Evolutionary conservation across 495 filamentous ascomycete species (phyloP).

Genomic region (Melanomma pulvis-pyrius): DNA sequence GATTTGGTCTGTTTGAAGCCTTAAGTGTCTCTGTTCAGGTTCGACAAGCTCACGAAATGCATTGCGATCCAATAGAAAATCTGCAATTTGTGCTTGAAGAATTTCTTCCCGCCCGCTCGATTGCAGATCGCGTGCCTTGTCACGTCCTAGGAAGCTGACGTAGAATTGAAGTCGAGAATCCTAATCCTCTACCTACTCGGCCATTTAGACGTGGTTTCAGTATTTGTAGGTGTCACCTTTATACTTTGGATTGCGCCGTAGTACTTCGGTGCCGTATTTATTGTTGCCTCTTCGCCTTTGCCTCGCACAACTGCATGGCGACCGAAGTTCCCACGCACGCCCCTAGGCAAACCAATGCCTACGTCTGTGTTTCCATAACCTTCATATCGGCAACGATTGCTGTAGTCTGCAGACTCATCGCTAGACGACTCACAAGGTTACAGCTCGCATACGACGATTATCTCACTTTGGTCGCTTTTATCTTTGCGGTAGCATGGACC

Average conservation of each 20-base stretch:
- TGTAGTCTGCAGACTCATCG: constrained; percentile 15
- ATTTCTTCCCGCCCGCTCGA: neutral
- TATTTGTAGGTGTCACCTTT: neutral
- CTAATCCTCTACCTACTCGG: neutral
- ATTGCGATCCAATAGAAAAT: neutral
- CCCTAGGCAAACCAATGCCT: constrained; percentile 19
- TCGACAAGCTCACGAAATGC: neutral
- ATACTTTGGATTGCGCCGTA: neutral
- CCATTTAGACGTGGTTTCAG: neutral
- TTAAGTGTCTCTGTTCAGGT: neutral
- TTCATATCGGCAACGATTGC: constrained; percentile 17
- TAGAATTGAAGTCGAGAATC: neutral
- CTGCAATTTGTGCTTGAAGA: neutral
- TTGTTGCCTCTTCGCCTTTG: neutral
- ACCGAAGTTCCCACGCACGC: neutral
- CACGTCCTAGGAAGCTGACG: neutral
- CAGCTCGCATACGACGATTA: constrained; percentile 27
- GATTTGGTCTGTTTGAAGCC: neutral
- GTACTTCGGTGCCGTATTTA: neutral
- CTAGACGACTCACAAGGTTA: constrained; percentile 24
- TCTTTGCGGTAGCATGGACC: constrained; percentile 6
- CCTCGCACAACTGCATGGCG: neutral
- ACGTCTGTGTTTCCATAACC: constrained; percentile 27
- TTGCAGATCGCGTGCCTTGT: neutral
- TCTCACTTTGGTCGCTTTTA: constrained; percentile 19